phyloP scores from a whole-genome alignment of 345 rosid genomes.

The Citrus australasica region DNA sequence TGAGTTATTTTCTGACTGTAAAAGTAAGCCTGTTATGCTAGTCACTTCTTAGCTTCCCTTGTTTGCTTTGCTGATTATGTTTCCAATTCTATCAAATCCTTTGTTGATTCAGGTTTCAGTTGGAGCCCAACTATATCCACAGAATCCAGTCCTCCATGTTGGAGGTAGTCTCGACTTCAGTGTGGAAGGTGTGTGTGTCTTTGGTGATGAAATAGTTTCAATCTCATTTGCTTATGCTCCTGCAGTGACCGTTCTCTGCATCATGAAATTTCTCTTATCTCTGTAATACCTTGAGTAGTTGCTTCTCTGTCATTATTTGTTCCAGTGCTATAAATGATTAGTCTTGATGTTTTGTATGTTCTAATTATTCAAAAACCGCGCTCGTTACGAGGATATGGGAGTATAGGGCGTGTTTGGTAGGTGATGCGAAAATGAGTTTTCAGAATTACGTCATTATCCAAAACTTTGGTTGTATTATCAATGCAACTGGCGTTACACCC shows the following conservation, averaged over 20 bases:
- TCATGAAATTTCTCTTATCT: neutral
- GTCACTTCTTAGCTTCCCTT: neutral
- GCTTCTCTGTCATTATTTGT: neutral
- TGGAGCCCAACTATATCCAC: slow-evolving; percentile 76
- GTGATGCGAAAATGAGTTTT: neutral
- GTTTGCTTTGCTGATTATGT: neutral
- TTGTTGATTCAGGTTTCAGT: slow-evolving; percentile 67
- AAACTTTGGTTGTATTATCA: neutral
- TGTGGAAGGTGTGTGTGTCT: slow-evolving; percentile 29
- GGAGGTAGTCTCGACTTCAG: slow-evolving; percentile 61
- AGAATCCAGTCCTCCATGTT: slow-evolving; percentile 51
- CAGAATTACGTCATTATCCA: neutral
- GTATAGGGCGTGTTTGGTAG: neutral
- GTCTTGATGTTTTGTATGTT: neutral
- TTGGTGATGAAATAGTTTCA: slow-evolving; percentile 9
- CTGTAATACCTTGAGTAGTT: neutral
- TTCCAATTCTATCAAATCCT: slow-evolving; percentile 14
- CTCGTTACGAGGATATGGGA: neutral
- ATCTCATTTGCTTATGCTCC: neutral
- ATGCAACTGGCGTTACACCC: neutral
- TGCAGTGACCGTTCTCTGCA: neutral
- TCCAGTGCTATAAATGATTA: neutral
- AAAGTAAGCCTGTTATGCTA: neutral
- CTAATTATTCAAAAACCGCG: neutral
- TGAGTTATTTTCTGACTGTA: neutral